Evolutionary conservation across 106 monocot genomes (phyloP).

Genomic region (Dendrobium huoshanense): DNA sequence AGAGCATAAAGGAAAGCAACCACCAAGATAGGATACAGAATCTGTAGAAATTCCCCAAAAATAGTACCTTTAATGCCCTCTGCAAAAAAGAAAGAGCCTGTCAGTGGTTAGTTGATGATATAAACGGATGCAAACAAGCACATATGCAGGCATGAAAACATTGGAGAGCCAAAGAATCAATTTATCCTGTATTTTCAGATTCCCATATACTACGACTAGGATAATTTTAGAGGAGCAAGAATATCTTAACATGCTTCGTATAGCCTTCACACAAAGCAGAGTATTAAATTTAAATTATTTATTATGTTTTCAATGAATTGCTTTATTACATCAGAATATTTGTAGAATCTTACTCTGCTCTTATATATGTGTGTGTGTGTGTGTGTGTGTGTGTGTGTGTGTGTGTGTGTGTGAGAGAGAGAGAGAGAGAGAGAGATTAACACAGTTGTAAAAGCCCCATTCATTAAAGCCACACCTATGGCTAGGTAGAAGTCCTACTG

Average conservation of each 20-base stretch:
- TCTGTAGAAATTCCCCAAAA: constrained; percentile 2
- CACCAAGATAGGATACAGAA: constrained; percentile 7
- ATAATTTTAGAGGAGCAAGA: neutral
- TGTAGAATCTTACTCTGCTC: neutral
- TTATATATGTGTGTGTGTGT: too few species aligned
- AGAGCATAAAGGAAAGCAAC: constrained; percentile 10
- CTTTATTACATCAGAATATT: neutral
- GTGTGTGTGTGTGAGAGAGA: too few species aligned
- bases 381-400: too few species aligned
- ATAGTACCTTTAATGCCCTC: constrained; percentile 79
- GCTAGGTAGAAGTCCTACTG: neutral
- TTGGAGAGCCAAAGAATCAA: neutral
- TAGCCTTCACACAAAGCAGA: neutral
- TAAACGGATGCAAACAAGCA: neutral
- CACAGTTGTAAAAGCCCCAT: neutral
- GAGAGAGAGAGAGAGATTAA: neutral
- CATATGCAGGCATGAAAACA: neutral
- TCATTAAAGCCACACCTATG: neutral
- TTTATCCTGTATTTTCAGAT: neutral
- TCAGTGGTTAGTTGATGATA: neutral
- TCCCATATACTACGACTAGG: neutral
- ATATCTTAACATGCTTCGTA: neutral
- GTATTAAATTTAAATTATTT: neutral
- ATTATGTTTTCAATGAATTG: neutral
- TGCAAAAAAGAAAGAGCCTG: constrained; percentile 35